Evolutionary conservation across 805 yeast genomes (phyloP).

Genomic region (Wickerhamomyces queroliae): DNA sequence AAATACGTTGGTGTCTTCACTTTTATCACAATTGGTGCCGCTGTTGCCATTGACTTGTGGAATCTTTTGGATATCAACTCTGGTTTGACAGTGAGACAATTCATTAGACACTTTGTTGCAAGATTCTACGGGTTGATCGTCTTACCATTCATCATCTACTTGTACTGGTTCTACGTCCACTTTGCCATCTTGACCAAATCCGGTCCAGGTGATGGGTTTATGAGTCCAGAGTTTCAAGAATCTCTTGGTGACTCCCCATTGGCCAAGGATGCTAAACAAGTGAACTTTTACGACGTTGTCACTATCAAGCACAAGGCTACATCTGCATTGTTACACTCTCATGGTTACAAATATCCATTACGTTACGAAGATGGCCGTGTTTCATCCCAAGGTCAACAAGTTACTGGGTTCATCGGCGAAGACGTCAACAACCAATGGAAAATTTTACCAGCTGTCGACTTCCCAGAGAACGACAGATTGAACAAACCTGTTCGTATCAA

Average conservation of each 20-base stretch:
- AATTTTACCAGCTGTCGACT: conserved; percentile 57
- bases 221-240: conserved; percentile 95
- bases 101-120: conserved; percentile 66
- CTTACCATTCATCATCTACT: conserved; percentile 75
- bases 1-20: conserved; percentile 96
- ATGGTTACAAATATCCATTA: conserved; percentile 65
- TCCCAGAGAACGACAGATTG: conserved; percentile 30
- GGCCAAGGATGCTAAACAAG: conserved; percentile 62
- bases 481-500: conserved; percentile 58
- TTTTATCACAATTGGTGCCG: conserved; percentile 79
- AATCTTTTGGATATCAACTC: conserved; percentile 64
- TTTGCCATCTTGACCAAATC: conserved; percentile 76
- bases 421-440: conserved; percentile 82
- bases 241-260: conserved; percentile 79
- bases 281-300: conserved; percentile 70
- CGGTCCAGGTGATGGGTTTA: conserved; percentile 94
- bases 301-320: conserved; percentile 81
- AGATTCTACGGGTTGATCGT: conserved; percentile 68
- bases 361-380: conserved; percentile 96
- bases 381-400: conserved; percentile 92
- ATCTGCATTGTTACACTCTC: conserved; percentile 78
- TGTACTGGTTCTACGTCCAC: conserved; percentile 90
- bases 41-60: conserved; percentile 88
- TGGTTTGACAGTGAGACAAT: conserved; percentile 53
- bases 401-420: conserved; percentile 56